phyloP scores from a whole-genome alignment of 2,329 filamentous ascomycete genomes.

The Alternaria sp. region DNA sequence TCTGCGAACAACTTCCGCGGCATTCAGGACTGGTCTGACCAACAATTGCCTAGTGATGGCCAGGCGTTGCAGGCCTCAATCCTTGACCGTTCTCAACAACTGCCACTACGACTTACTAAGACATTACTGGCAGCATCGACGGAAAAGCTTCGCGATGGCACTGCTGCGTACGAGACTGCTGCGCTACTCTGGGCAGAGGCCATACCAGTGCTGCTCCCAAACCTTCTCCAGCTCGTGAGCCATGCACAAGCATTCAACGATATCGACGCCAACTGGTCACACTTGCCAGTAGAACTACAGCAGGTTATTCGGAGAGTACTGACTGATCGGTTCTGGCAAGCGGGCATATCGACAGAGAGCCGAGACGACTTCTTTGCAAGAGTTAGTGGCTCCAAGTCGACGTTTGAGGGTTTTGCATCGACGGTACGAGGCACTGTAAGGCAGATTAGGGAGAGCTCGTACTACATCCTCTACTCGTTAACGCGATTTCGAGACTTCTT shows the following conservation, averaged over 20 bases:
- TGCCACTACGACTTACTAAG: slow-evolving; percentile 88
- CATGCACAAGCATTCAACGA: slow-evolving; percentile 94
- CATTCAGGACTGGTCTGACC: slow-evolving; percentile 81
- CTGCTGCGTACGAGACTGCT: slow-evolving; percentile 75
- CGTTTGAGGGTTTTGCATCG: slow-evolving; percentile 91
- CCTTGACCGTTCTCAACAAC: slow-evolving; percentile 73
- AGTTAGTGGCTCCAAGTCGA: slow-evolving; percentile 86
- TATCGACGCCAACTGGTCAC: slow-evolving; percentile 75
- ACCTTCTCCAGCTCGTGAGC: slow-evolving; percentile 82
- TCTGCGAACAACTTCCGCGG: slow-evolving; percentile 74
- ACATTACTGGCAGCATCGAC: slow-evolving; percentile 91
- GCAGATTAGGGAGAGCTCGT: slow-evolving; percentile 89
- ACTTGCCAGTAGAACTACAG: slow-evolving; percentile 76
- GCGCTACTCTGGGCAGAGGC: slow-evolving; percentile 84
- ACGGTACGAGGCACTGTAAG: slow-evolving; percentile 88
- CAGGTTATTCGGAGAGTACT: slow-evolving; percentile 80
- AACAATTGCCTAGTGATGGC: slow-evolving; percentile 79
- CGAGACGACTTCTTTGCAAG: slow-evolving; percentile 96
- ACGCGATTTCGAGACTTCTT: slow-evolving; percentile 86
- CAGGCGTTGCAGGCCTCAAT: slow-evolving; percentile 79
- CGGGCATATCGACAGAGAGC: slow-evolving; percentile 92
- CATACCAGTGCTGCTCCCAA: slow-evolving; percentile 82
- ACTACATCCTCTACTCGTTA: slow-evolving; percentile 93
- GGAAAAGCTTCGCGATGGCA: slow-evolving; percentile 80
- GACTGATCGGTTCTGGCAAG: slow-evolving; percentile 97